Evolutionary conservation across 495 filamentous ascomycete species (phyloP).

Genomic region (Letharia columbiana): DNA sequence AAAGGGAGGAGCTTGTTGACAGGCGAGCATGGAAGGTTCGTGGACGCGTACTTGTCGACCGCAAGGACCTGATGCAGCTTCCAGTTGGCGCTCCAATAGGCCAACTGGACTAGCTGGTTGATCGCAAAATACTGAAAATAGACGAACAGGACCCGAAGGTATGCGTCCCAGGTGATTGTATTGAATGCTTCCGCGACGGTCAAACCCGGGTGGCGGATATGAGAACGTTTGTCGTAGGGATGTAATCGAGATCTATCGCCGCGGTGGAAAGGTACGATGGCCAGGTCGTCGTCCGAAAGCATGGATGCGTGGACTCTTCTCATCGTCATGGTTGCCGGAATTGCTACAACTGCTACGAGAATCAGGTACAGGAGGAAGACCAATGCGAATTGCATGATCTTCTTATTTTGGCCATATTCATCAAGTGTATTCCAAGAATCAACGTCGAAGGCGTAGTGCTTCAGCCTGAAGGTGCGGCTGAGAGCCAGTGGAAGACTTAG

Average conservation of each 20-base stretch:
- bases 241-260: constrained; percentile 9
- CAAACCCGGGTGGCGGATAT: constrained; percentile 19
- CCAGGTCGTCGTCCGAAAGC: constrained; percentile 24
- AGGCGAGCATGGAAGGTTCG: constrained; percentile 20
- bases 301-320: constrained; percentile 25
- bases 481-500: constrained; percentile 21
- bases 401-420: constrained; percentile 6
- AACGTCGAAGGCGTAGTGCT: constrained; percentile 20
- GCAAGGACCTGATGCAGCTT: constrained; percentile 18
- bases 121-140: constrained; percentile 21
- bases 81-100: constrained; percentile 23
- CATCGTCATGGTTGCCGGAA: constrained; percentile 20
- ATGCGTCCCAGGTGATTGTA: constrained; percentile 19
- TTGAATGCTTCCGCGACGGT: constrained; percentile 20
- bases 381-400: constrained; percentile 16
- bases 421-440: constrained; percentile 20
- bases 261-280: constrained; percentile 24
- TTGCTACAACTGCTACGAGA: constrained; percentile 15
- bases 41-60: constrained; percentile 12
- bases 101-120: constrained; percentile 21
- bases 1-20: constrained; percentile 7
- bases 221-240: not conserved
- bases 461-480: constrained; percentile 19
- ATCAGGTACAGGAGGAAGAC: constrained; percentile 20
- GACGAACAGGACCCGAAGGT: constrained; percentile 17